Conservation (phyloP, 306 rosid genomes). For the Trifolium pratense region DNA sequence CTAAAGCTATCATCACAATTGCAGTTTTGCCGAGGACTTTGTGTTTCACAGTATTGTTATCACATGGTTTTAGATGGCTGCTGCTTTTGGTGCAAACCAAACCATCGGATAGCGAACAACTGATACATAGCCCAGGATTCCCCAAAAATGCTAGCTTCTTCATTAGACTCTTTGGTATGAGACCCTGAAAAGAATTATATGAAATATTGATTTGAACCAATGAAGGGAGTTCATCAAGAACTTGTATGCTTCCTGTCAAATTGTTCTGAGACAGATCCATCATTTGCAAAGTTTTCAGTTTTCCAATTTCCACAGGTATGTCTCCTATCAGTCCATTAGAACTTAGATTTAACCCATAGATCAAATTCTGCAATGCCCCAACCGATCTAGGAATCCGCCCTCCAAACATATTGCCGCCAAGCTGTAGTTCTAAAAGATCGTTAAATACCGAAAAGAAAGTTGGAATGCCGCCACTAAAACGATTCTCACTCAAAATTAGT, state of each 20-base stretch:
- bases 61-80: conserved; percentile 55
- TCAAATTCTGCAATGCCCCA: conserved; percentile 62
- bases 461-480: conserved; percentile 67
- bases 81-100: conserved; percentile 42
- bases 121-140: conserved; percentile 68
- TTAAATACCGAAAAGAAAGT: conserved; percentile 52
- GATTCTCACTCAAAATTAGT: conserved; percentile 66
- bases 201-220: conserved; percentile 62
- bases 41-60: conserved; percentile 35
- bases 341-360: conserved; percentile 71
- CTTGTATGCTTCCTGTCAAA: conserved; percentile 66
- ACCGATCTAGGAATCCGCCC: conserved; percentile 71
- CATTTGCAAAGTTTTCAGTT: conserved; percentile 40
- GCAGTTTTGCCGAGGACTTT: conserved; percentile 49
- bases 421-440: conserved; percentile 60
- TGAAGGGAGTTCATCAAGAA: conserved; percentile 54
- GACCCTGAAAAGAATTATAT: conserved; percentile 66
- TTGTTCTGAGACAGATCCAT: conserved; percentile 76
- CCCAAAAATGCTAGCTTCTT: conserved; percentile 59
- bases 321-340: conserved; percentile 67
- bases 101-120: conserved; percentile 47
- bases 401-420: conserved; percentile 77
- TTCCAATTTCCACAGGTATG: conserved; percentile 62
- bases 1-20: conserved; percentile 63
- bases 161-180: conserved; percentile 61